Evolutionary conservation across 2,329 filamentous ascomycete species (phyloP).

Genomic region (Aureobasidium subglaciale): DNA sequence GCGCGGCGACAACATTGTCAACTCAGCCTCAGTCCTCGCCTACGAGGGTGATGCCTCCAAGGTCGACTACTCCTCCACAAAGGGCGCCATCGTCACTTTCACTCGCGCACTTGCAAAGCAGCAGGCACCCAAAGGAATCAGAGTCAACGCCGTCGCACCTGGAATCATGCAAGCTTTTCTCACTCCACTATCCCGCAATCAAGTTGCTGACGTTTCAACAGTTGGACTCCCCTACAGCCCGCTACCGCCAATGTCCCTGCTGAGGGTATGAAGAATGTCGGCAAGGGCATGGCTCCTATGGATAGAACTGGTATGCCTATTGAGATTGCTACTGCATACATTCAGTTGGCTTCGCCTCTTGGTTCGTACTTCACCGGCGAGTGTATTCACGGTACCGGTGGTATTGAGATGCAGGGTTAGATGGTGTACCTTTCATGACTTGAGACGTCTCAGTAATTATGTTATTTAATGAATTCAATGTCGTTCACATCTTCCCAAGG

Average conservation of each 20-base stretch:
- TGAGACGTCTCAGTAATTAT: not conserved
- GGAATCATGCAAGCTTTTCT: conserved; percentile 21
- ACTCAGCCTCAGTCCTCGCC: conserved; percentile 38
- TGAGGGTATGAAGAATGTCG: conserved; percentile 22
- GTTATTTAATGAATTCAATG: not conserved
- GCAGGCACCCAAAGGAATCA: conserved; percentile 49
- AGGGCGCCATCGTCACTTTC: conserved; percentile 52
- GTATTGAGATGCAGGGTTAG: conserved; percentile 24
- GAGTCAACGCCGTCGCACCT: conserved; percentile 39
- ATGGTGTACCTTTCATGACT: not conserved
- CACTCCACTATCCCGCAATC: not conserved
- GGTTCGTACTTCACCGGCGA: conserved; percentile 25
- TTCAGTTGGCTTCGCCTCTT: conserved; percentile 25
- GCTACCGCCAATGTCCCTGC: conserved; percentile 33
- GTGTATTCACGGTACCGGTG: conserved; percentile 22
- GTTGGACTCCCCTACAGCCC: conserved; percentile 37
- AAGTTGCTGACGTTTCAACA: not conserved
- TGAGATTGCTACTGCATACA: conserved; percentile 25
- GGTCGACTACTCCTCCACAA: conserved; percentile 51
- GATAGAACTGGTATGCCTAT: conserved; percentile 27
- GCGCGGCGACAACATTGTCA: conserved; percentile 47
- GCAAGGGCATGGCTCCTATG: conserved; percentile 22
- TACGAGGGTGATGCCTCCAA: conserved; percentile 42
- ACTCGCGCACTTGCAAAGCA: conserved; percentile 48
- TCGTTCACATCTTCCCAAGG: too few species aligned